Base-by-base conservation (phyloP, 257 asterid genomes). In the Cruciata laevipes region DNA sequence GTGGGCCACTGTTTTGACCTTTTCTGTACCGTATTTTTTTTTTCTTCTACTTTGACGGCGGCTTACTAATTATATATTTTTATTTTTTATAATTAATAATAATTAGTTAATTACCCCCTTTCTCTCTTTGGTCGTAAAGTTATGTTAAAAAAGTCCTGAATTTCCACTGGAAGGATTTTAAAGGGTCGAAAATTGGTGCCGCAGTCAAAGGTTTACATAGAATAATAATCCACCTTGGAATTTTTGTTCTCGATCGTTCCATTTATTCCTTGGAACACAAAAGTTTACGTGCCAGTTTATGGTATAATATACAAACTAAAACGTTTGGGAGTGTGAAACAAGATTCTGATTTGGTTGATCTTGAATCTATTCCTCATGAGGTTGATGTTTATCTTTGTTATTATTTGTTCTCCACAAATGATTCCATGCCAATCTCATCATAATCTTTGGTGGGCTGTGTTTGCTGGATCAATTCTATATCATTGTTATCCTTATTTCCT, bases 31-130 rank as follows among this genome's bases (percentile, higher is more conserved):
- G 61, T 56, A 44, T 44, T 47, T 33, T 16, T 47, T 3, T 2
- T 56, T 66, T 53, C 35, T 55, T 55, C 68, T 32, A 63, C 37
- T 35, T 17, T 63, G 61, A 74, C 76, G 71, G 79, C 76, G 71
- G 79, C 35, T 24, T 56, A n/a, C 31, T 47, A 47, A 16, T 47
- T 47, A n/a, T n/a, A n/a, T n/a, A n/a, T n/a, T n/a, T n/a, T n/a
- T n/a, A n/a, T n/a, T n/a, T n/a, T n/a, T n/a, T n/a, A n/a, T n/a
- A n/a, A n/a, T n/a, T n/a, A n/a, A n/a, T n/a, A 27, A 27, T 27
- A 5, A n/a, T 52, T 52, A 17, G 0, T 14, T 12, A 20, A 59
- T 33, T 10, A 25, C 30, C 24, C 24, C 3, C 5, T 13, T 38
- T 3, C 55, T 4, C 7, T 0, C 21, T 47, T 47, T 47, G 2